Base-by-base conservation (phyloP, 2,329 filamentous ascomycete genomes). In the Colletotrichum sp. region DNA sequence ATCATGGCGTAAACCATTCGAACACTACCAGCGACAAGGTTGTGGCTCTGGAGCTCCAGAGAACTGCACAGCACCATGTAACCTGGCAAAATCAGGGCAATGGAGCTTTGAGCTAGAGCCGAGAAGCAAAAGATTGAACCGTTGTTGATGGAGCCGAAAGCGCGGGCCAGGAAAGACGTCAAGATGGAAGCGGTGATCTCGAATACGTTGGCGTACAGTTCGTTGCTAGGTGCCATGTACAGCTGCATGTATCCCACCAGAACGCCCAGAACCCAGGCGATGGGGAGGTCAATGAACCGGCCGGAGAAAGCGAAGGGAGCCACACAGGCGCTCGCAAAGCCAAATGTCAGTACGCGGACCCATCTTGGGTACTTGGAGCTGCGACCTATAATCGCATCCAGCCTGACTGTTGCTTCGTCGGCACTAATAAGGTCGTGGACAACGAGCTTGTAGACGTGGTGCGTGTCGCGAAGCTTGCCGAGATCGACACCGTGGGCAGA, bases 391-490 rank as follows among this genome's bases (percentile, higher is more conserved):
- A 92, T 87, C 4, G 89, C 88, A 63, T 94, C 90, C 1, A 96
- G 85, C 21, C 90, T 88, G 12, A 86, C 83, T 2, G 91, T 93
- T 2, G 93, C 94, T 78, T 95, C 93, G 57, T 95, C 93, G 0
- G 94, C 93, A 12, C 92, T 89, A 10, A 95, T 90, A n/a, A 91
- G 88, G 82, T 96, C 94, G 81, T 96, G 94, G 2, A 96, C 91
- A n/a, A 96, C 94, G 73, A 95, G 91, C 82, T 96, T 96, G 86
- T 96, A 96, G 71, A 96, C 92, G 79, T 94, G 90, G 80, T 96
- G 94, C 3, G 93, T 90, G 78, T 96, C 94, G 67, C 93, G 89
- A 15, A 96, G 89, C 80, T 93, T 94, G 32, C 94, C 94, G 1
- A 96, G 88, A 81, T 96, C 92, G 12, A 96, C 89, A 3, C 93